These are phyloP conservation scores for Paramecium octaurelia DNA, from an alignment of 73 alveolate genomes.

Conservation along the genomic window DNA sequence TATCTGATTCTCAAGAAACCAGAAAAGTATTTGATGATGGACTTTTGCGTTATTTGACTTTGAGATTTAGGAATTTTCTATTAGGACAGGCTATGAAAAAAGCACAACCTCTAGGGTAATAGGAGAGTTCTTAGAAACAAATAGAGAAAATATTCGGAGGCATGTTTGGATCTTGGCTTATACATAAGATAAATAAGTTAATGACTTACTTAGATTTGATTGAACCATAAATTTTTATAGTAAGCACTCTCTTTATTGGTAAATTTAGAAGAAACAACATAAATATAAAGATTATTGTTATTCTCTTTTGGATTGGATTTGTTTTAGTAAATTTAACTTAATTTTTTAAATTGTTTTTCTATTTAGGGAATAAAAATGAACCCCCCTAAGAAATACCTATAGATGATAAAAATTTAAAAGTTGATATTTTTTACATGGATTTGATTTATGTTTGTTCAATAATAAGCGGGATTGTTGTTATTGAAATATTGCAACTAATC, in stretches of 20 bases:
- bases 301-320: not conserved
- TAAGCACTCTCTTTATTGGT: not conserved
- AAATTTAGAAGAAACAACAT: slow-evolving; percentile 19
- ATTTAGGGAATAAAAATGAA: too few relatives aligned
- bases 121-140: not conserved
- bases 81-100: not conserved
- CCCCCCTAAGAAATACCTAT: too few relatives aligned
- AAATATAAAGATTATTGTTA: not conserved
- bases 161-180: not conserved
- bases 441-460: not conserved
- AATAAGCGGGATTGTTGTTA: not conserved
- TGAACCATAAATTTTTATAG: not conserved
- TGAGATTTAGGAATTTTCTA: slow-evolving; percentile 16
- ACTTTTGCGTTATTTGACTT: not conserved
- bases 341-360: not conserved
- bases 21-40: slow-evolving; percentile 40
- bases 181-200: not conserved
- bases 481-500: not conserved
- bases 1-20: slow-evolving; percentile 19
- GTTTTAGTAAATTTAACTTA: not conserved
- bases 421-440: not conserved
- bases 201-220: not conserved
- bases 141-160: not conserved
- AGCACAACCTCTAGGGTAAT: not conserved
- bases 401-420: too few relatives aligned